Evolutionary conservation across 345 rosid species (phyloP).

Genomic region (Cardamine occulta): DNA sequence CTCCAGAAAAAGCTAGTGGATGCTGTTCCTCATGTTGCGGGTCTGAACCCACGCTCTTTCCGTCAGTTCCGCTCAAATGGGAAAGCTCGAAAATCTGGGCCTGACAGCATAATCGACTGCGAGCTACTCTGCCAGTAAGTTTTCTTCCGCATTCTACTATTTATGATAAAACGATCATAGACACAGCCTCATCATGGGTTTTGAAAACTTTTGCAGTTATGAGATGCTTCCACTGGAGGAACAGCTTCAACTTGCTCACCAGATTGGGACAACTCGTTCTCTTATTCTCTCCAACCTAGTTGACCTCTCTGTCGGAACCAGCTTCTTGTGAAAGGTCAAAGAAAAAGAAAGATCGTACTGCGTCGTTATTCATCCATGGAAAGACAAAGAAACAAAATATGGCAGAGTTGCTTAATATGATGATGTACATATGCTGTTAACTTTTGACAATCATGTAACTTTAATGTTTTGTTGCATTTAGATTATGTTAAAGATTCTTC

Average conservation of each 20-base stretch:
- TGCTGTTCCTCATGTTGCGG: constrained; percentile 91
- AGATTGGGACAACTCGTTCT: constrained; percentile 85
- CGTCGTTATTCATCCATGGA: constrained; percentile 28
- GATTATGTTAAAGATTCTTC: constrained; percentile 19
- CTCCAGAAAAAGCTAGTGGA: constrained; percentile 90
- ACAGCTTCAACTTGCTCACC: constrained; percentile 83
- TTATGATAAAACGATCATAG: background rate
- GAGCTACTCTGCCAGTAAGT: constrained; percentile 94
- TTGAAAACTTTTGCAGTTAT: constrained; percentile 58
- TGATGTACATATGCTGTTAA: constrained; percentile 36
- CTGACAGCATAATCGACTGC: constrained; percentile 92
- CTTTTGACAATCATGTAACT: constrained; percentile 12
- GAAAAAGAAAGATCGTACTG: constrained; percentile 3
- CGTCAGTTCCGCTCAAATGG: constrained; percentile 82
- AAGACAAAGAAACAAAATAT: background rate
- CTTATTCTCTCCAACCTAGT: constrained; percentile 76
- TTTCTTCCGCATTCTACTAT: constrained; percentile 12
- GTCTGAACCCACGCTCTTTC: constrained; percentile 90
- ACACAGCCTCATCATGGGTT: constrained; percentile 18
- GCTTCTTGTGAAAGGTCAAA: constrained; percentile 72
- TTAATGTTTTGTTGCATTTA: constrained; percentile 17
- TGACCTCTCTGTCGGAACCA: constrained; percentile 81
- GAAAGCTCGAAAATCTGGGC: constrained; percentile 91
- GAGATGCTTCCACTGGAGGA: constrained; percentile 92
- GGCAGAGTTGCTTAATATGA: constrained; percentile 14